Evolutionary conservation across 108 stramenopile genomes (phyloP).

Genomic region (Chaetoceros muelleri): DNA sequence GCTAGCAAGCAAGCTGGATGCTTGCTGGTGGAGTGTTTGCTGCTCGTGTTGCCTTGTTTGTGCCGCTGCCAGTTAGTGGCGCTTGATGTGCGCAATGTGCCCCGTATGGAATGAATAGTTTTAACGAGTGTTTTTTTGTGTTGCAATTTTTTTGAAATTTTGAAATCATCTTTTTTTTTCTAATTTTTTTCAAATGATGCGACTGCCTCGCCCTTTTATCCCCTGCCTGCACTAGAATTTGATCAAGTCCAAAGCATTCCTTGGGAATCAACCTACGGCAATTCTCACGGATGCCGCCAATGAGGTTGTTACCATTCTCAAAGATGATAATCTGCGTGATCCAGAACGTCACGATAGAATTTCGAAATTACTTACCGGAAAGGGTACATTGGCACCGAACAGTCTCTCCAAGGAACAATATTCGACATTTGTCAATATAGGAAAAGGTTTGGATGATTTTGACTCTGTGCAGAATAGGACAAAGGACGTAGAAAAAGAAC

Average conservation of each 20-base stretch:
- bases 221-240: slow-evolving; percentile 18
- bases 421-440: slow-evolving; percentile 69
- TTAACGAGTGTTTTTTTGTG: no score
- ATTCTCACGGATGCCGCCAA: slow-evolving; percentile 89
- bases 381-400: slow-evolving; percentile 12
- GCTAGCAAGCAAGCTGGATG: no score
- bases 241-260: slow-evolving; percentile 33
- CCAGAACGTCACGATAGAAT: slow-evolving; percentile 67
- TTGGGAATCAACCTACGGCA: slow-evolving; percentile 90
- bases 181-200: slow-evolving; percentile 4
- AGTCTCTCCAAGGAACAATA: slow-evolving; percentile 55
- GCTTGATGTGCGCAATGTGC: no score
- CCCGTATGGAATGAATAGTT: no score
- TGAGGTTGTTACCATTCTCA: slow-evolving; percentile 76
- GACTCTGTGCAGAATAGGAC: slow-evolving; percentile 20
- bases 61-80: neutral
- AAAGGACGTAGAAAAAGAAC: slow-evolving; percentile 25
- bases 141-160: neutral
- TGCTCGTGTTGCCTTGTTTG: neutral
- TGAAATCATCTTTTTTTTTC: slow-evolving; percentile 2
- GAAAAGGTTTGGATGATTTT: slow-evolving; percentile 88
- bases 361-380: slow-evolving; percentile 70
- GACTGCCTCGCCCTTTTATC: slow-evolving; percentile 5
- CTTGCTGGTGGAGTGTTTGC: neutral
- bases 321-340: slow-evolving; percentile 66